A percentile compares a stretch with the other conserved stretches of the same genome.
Conservation (phyloP, 2,329 filamentous ascomycete species). For the Macrophomina tecta region DNA sequence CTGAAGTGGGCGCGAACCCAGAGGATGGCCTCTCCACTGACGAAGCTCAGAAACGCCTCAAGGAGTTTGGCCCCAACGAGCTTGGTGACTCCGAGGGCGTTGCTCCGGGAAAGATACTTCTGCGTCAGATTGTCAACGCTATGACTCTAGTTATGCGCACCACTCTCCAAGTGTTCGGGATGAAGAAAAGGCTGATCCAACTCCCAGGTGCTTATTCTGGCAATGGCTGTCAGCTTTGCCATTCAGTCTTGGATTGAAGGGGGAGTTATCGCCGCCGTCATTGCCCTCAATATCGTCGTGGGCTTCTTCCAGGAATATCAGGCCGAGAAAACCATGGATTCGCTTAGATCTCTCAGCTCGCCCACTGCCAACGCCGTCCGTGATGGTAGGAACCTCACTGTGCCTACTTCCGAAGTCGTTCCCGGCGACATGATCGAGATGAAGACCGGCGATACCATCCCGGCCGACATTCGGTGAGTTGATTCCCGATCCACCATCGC, state of each 20-base stretch:
- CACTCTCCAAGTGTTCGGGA: constrained; percentile 1
- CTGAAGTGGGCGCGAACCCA: constrained; percentile 66
- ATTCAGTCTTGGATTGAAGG: constrained; percentile 56
- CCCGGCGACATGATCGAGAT: constrained; percentile 70
- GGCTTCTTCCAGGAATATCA: constrained; percentile 56
- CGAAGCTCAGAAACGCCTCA: constrained; percentile 65
- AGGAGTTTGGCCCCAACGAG: constrained; percentile 71
- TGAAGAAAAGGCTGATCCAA: constrained; percentile 24
- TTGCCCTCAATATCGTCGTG: constrained; percentile 52
- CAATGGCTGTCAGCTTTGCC: constrained; percentile 56
- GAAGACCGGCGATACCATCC: constrained; percentile 70
- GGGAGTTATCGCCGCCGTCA: constrained; percentile 54
- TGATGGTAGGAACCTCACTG: constrained; percentile 58
- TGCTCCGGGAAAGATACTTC: constrained; percentile 72
- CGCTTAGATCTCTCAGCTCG: constrained; percentile 53
- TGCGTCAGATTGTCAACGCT: constrained; percentile 76
- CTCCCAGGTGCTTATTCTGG: constrained; percentile 50
- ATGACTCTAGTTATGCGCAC: constrained; percentile 69
- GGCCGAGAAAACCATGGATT: constrained; percentile 58
- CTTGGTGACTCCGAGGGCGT: constrained; percentile 72
- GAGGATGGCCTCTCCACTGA: constrained; percentile 69
- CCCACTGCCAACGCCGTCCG: constrained; percentile 57
- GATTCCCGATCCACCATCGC: not conserved
- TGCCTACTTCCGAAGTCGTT: constrained; percentile 66
- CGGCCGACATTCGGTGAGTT: constrained; percentile 66